Evolutionary conservation across 2,329 filamentous ascomycete genomes (phyloP), one percentile per base, ranked within the genome.

Genomic region (Nannizziopsis arthrosporioides): DNA sequence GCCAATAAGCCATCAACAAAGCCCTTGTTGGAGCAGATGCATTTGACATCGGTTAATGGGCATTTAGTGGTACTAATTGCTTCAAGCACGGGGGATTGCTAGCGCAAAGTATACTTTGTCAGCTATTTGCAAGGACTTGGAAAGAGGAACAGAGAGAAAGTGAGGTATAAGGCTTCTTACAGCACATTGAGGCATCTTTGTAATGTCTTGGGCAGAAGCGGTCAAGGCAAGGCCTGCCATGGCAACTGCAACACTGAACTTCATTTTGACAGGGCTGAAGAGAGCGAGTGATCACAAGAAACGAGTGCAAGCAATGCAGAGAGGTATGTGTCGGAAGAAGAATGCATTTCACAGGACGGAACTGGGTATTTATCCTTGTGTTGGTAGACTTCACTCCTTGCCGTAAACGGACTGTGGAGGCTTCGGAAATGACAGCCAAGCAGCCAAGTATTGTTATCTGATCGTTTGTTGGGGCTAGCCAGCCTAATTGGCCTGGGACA

Each of bases 141-240:
- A 15, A 17, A 42, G 41, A 31, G 9, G 30, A 12, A 14, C 9
- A 34, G 18, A 35, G n/a, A 10, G 18, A 35, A 18, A 34, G 18
- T 5, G 14, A 10, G 27, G 10, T 3, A 35, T 10, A 15, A 5
- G 17, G 18, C 14, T 42, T 14, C 41, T 10, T 43, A 43, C 41
- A 27, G 41, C 41, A 15, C 41, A 43, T 15, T 43, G 41, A 19
- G 41, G 41, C 41, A 43, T 32, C 30, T n/a, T 7, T 10, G 41
- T 43, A 14, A 43, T 35, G 15, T 43, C 41, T 31, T 43, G 41
- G n/a, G 41, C 41, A 17, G 34, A 43, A 8, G 41, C 41, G 9
- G 41, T 11, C 41, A 43, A 18, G 30, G 41, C 41, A 18, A 43
- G 15, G 10, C 12, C 34, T 10, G 17, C n/a, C 27, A 43, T n/a